Conservation (phyloP, 305 asterid genomes). For the Solanum hybrid region DNA sequence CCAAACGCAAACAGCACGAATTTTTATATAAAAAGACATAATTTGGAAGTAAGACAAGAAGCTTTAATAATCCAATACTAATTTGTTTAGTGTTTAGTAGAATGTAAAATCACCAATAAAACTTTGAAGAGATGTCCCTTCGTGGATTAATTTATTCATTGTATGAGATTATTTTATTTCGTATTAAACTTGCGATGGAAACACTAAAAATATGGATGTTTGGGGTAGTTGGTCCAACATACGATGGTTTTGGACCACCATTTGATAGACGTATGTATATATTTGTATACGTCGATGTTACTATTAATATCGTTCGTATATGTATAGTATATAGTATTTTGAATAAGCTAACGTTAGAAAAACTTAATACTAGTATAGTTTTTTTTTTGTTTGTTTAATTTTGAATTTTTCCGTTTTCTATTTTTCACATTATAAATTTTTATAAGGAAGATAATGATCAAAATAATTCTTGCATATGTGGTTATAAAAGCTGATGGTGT, state of each 20-base stretch:
- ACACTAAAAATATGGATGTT: conserved; percentile 15
- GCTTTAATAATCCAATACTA: conserved; percentile 5
- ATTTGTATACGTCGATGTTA: neutral
- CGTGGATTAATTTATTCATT: neutral
- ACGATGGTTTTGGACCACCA: conserved; percentile 14
- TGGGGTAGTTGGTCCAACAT: neutral
- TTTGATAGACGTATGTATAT: neutral
- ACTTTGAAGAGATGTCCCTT: neutral
- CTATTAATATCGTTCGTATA: neutral
- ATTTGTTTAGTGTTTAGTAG: neutral
- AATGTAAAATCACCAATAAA: neutral
- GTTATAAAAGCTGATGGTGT: neutral
- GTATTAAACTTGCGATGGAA: neutral
- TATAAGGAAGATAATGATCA: neutral
- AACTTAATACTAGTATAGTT: too few species aligned
- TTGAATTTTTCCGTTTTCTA: neutral
- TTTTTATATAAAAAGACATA: neutral
- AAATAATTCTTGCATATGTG: neutral
- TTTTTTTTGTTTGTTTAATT: neutral
- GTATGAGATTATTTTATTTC: neutral
- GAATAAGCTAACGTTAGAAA: neutral
- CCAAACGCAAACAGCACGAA: neutral
- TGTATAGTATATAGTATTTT: neutral
- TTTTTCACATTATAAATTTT: neutral
- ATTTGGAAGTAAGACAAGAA: conserved; percentile 1